These are phyloP conservation scores for Erythrophleum fordii DNA, from an alignment of 306 rosid genomes.

Conservation along the genomic window DNA sequence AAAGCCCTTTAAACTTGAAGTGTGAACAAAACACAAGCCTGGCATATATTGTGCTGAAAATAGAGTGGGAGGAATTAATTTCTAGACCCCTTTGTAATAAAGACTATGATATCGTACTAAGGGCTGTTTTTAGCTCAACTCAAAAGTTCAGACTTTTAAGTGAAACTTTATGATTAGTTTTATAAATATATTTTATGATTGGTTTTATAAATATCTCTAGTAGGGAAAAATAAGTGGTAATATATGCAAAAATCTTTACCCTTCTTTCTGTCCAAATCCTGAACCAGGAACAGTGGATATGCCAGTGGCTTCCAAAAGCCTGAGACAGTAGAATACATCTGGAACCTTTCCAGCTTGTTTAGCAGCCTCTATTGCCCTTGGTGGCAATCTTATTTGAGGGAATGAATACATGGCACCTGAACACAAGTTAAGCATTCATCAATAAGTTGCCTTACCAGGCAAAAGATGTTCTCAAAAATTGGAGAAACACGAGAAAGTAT, in stretches of 20 bases:
- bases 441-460: conserved; percentile 17
- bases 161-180: background rate
- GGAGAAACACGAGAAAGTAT: background rate
- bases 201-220: background rate
- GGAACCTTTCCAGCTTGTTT: conserved; percentile 85
- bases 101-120: background rate
- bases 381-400: conserved; percentile 93
- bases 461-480: background rate
- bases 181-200: background rate
- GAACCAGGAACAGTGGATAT: conserved; percentile 99
- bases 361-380: conserved; percentile 83
- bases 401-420: conserved; percentile 99
- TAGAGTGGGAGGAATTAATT: background rate
- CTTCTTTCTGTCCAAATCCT: conserved; percentile 99
- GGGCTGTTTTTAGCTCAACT: background rate
- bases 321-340: conserved; percentile 95
- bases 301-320: conserved; percentile 97
- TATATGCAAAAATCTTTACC: conserved; percentile 51
- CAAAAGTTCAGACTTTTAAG: background rate
- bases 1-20: background rate
- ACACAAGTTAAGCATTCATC: conserved; percentile 40
- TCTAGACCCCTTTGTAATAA: background rate
- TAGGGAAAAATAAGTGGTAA: conserved; percentile 16
- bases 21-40: background rate
- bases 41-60: background rate